phyloP scores from a whole-genome alignment of 345 rosid genomes.

The Eucalyptus cloeziana region DNA sequence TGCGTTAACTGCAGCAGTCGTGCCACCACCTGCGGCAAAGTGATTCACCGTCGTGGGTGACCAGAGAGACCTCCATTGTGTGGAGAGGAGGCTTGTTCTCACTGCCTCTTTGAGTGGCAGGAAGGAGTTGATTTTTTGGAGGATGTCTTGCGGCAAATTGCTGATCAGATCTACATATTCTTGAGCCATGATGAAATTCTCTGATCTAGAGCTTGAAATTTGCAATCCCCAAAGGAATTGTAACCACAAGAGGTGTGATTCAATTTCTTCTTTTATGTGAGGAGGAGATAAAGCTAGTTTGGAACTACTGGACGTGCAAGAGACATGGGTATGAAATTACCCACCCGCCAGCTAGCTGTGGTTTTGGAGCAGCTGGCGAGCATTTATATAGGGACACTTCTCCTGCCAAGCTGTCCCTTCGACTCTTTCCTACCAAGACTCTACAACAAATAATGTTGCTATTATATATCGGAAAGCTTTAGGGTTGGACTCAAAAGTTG shows the following conservation, averaged over 20 bases:
- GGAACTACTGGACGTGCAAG: background rate
- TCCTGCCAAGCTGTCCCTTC: background rate
- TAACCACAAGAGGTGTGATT: background rate
- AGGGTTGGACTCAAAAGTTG: background rate
- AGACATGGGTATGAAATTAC: background rate
- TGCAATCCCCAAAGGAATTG: background rate
- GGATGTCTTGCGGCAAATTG: background rate
- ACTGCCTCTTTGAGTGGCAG: background rate
- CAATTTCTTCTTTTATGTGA: background rate
- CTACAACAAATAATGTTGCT: background rate
- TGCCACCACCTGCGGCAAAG: background rate
- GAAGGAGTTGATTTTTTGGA: background rate
- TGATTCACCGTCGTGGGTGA: background rate
- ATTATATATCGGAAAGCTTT: background rate
- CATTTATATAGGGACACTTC: background rate
- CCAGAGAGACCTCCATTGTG: conserved; percentile 2
- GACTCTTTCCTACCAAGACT: background rate
- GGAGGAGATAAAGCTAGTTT: background rate
- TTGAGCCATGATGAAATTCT: background rate
- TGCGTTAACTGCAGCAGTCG: background rate
- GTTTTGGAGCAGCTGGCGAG: background rate
- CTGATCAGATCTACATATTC: background rate
- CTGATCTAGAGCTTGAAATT: background rate
- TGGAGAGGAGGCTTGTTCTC: background rate
- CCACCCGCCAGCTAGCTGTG: background rate